Conservation (phyloP, 345 rosid species). For the Hibiscus tridactylites region DNA sequence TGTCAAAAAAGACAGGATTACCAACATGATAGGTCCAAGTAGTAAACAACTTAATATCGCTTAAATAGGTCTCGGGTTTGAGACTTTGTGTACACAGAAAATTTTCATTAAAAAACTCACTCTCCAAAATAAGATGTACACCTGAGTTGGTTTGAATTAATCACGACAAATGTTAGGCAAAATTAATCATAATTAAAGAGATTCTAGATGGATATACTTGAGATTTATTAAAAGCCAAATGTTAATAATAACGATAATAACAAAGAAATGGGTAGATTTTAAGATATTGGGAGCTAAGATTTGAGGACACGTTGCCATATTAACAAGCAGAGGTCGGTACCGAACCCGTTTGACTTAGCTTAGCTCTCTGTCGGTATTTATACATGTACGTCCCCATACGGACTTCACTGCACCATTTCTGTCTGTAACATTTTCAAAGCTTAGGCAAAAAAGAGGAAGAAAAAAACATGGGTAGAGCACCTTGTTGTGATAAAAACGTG, state of each 20-base stretch:
- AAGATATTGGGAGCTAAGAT: too few species aligned
- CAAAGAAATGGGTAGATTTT: conserved; percentile 7
- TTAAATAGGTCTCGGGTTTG: too few species aligned
- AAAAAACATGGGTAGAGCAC: conserved; percentile 58
- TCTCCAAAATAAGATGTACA: too few species aligned
- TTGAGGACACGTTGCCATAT: conserved; percentile 52
- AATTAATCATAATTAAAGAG: too few species aligned
- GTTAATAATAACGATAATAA: not conserved
- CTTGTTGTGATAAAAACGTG: conserved; percentile 73
- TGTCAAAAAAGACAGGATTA: too few species aligned
- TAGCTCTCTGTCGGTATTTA: conserved; percentile 25
- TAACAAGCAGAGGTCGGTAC: conserved; percentile 69
- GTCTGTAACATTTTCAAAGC: conserved; percentile 4
- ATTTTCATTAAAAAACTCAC: too few species aligned
- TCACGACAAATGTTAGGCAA: too few species aligned
- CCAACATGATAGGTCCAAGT: too few species aligned
- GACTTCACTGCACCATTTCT: conserved; percentile 15
- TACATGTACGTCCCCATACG: conserved; percentile 23
- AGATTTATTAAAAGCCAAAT: not conserved
- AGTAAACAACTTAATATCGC: too few species aligned
- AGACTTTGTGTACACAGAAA: too few species aligned
- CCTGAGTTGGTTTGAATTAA: too few species aligned
- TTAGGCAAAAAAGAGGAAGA: not conserved
- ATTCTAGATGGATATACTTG: not conserved
- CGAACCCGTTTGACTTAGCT: conserved; percentile 67